Evolutionary conservation across 2,329 filamentous ascomycete species (phyloP).

Genomic region (Pseudophaeomoniella oleicola): DNA sequence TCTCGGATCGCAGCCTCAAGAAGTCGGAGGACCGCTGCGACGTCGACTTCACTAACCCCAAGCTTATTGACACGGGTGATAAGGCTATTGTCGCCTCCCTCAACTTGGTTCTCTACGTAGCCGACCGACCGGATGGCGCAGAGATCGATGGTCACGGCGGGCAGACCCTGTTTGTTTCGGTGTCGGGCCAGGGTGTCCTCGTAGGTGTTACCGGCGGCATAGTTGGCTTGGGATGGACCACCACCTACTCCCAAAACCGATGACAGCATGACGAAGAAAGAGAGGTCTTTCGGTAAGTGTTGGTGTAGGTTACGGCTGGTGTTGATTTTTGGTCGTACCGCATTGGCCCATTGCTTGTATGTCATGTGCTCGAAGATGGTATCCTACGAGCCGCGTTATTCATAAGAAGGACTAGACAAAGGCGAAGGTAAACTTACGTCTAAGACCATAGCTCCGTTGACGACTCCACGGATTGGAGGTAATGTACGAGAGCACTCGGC

Average conservation of each 20-base stretch:
- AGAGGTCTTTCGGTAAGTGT: slow-evolving; percentile 16
- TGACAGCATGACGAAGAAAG: slow-evolving; percentile 29
- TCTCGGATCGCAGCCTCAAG: too few relatives aligned
- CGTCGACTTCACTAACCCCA: too few relatives aligned
- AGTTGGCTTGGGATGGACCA: slow-evolving; percentile 18
- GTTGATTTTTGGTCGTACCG: slow-evolving; percentile 19
- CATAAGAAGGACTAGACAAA: background rate
- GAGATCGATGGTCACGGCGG: slow-evolving; percentile 17
- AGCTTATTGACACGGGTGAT: too few relatives aligned
- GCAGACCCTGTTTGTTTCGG: slow-evolving; percentile 11
- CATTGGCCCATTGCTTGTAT: slow-evolving; percentile 16
- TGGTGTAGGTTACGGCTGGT: slow-evolving; percentile 18
- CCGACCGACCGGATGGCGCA: slow-evolving; percentile 15
- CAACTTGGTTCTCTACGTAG: slow-evolving; percentile 7
- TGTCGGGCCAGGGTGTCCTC: slow-evolving; percentile 15
- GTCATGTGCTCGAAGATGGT: slow-evolving; percentile 16
- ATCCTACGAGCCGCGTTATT: slow-evolving; percentile 6
- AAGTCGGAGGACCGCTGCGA: too few relatives aligned
- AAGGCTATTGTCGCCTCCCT: background rate
- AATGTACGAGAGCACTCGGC: slow-evolving; percentile 2
- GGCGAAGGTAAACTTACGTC: slow-evolving; percentile 3
- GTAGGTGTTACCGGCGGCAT: slow-evolving; percentile 23
- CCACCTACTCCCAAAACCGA: slow-evolving; percentile 22
- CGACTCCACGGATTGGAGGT: slow-evolving; percentile 25
- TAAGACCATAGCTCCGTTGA: slow-evolving; percentile 31